These are phyloP conservation scores for Saturnispora quitensis DNA, from an alignment of 805 yeast genomes.

Conservation along the genomic window DNA sequence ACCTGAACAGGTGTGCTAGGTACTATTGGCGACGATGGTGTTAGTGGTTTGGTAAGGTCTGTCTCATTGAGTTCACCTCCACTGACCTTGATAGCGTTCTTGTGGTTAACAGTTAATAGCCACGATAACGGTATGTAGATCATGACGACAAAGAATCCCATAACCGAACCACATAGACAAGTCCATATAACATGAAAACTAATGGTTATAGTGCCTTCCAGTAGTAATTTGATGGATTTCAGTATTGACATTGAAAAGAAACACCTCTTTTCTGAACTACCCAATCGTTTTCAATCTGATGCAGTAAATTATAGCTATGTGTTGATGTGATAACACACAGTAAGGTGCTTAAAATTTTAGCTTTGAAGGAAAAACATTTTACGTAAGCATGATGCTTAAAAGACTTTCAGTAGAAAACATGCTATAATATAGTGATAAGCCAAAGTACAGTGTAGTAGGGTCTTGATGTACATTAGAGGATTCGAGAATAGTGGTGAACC, in stretches of 20 bases:
- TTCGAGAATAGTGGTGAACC: too few relatives aligned
- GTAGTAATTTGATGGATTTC: neutral
- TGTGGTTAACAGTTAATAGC: neutral
- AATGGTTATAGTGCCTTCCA: neutral
- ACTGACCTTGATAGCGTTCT: neutral
- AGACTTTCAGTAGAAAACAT: too few relatives aligned
- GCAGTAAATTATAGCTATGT: neutral
- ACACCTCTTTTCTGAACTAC: neutral
- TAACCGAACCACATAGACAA: neutral
- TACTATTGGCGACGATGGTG: neutral
- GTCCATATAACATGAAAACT: neutral
- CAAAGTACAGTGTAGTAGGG: too few relatives aligned
- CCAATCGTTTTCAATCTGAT: neutral
- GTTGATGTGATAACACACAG: neutral
- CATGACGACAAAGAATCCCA: neutral
- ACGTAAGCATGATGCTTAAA: neutral
- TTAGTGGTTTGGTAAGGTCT: neutral
- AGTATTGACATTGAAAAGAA: neutral
- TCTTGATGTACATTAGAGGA: too few relatives aligned
- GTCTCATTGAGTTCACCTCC: neutral
- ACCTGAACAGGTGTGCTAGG: neutral
- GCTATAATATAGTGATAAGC: too few relatives aligned
- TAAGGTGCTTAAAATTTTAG: neutral
- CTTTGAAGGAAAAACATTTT: neutral
- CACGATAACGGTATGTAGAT: neutral